Evolutionary conservation across 331 rosid genomes (phyloP).

Genomic region (Stylosanthes scabra): DNA sequence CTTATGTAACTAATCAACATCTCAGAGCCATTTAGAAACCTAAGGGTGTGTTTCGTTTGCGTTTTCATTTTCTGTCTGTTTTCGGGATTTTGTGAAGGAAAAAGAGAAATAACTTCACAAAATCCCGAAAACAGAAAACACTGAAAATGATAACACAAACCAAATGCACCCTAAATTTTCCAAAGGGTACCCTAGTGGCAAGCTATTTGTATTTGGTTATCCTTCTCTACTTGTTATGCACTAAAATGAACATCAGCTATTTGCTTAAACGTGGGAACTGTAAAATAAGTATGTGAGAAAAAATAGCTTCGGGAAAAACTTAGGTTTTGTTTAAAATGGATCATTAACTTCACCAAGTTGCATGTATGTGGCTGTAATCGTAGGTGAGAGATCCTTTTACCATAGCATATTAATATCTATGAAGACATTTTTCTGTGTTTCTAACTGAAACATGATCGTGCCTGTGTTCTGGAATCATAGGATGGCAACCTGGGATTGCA

Average conservation of each 20-base stretch:
- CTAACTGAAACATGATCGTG: constrained; percentile 36
- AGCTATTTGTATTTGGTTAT: constrained; percentile 19
- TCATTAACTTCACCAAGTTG: constrained; percentile 9
- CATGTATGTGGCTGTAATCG: background rate
- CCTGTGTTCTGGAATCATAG: constrained; percentile 46
- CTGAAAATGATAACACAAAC: no score
- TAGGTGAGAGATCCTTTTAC: constrained; percentile 15
- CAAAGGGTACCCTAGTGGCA: constrained; percentile 1
- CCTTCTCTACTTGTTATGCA: background rate
- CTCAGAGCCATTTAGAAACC: constrained; percentile 13
- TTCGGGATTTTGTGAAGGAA: no score
- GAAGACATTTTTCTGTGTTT: constrained; percentile 33
- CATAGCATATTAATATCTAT: constrained; percentile 19
- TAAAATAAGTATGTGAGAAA: background rate
- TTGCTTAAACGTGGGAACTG: background rate
- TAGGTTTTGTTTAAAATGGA: background rate
- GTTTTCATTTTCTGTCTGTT: no score
- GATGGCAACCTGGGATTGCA: constrained; percentile 93
- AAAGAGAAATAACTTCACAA: no score
- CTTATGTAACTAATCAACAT: constrained; percentile 3
- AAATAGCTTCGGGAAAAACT: background rate
- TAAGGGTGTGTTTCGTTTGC: no score
- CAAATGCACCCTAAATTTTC: no score
- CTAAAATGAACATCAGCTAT: background rate
- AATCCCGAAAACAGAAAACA: no score